These are phyloP conservation scores for Hericium coralloides DNA, from an alignment of 768 basidiomycete species.

Conservation along the genomic window DNA sequence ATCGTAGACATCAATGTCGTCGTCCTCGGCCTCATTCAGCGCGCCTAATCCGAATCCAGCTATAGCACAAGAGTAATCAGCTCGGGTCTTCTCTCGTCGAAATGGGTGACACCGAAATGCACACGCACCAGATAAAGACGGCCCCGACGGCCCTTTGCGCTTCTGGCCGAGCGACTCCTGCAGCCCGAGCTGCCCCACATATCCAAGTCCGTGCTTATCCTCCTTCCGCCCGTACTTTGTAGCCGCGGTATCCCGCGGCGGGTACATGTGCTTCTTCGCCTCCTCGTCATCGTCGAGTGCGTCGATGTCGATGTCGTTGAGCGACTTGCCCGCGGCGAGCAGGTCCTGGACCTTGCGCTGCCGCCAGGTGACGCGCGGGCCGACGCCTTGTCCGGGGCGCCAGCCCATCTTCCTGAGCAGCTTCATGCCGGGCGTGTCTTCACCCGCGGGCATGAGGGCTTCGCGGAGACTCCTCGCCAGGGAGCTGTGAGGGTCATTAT, in stretches of 20 bases:
- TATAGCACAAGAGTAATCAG: conserved; percentile 18
- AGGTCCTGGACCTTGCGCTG: conserved; percentile 68
- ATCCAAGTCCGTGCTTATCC: conserved; percentile 76
- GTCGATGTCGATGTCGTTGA: conserved; percentile 24
- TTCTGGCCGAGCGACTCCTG: conserved; percentile 46
- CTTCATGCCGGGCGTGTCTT: conserved; percentile 74
- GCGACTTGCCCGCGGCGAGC: conserved; percentile 27
- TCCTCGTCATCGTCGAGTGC: conserved; percentile 56
- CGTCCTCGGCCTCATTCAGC: conserved; percentile 89
- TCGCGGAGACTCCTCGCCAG: conserved; percentile 53
- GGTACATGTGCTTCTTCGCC: conserved; percentile 79
- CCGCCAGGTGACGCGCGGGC: conserved; percentile 74
- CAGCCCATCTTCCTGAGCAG: conserved; percentile 96
- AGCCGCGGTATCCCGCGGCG: conserved; percentile 70
- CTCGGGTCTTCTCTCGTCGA: neutral
- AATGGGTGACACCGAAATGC: neutral
- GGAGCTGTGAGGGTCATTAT: conserved; percentile 32
- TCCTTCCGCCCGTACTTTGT: conserved; percentile 60
- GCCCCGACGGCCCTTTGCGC: conserved; percentile 28
- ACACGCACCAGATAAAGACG: conserved; percentile 47
- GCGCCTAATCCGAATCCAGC: conserved; percentile 87
- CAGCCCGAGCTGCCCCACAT: conserved; percentile 53
- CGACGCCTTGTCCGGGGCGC: conserved; percentile 88
- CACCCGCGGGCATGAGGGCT: conserved; percentile 63
- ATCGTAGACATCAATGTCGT: conserved; percentile 84